phyloP scores from a whole-genome alignment of 352 stramenopile species.

The Phytophthora sp. region DNA sequence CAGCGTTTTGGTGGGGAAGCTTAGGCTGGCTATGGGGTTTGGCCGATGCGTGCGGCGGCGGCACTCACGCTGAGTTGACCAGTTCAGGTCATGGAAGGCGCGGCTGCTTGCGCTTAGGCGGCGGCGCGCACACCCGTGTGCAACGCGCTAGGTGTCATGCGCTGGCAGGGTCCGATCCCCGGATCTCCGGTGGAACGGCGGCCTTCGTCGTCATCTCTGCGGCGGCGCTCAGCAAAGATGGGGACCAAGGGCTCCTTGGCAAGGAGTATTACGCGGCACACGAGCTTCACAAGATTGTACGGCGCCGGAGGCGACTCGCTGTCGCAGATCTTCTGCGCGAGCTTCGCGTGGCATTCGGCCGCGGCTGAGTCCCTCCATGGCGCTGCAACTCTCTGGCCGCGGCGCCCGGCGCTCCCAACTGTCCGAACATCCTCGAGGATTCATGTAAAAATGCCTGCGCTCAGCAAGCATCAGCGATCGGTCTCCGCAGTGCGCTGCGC shows the following conservation, averaged over 20 bases:
- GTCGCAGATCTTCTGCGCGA: constrained; percentile 20
- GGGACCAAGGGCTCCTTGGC: constrained; percentile 2
- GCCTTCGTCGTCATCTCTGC: constrained; percentile 13
- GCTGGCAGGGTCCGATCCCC: not conserved
- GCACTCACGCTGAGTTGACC: constrained; percentile 13
- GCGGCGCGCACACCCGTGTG: constrained; percentile 1
- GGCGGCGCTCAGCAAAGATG: constrained; percentile 13
- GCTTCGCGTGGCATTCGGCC: constrained; percentile 4
- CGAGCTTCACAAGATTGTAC: too few relatives aligned
- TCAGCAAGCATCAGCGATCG: constrained; percentile 33
- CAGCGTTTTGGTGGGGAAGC: not conserved
- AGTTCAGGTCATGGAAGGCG: constrained; percentile 16
- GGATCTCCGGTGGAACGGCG: constrained; percentile 12
- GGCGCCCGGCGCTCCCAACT: not conserved
- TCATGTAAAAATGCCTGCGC: constrained; percentile 25
- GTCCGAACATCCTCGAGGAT: constrained; percentile 12
- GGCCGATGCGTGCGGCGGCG: too few relatives aligned
- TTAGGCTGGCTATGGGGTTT: too few relatives aligned
- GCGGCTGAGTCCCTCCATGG: not conserved
- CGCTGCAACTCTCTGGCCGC: constrained; percentile 25
- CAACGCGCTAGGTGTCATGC: constrained; percentile 5
- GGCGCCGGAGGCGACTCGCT: too few relatives aligned
- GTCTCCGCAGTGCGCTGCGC: not conserved
- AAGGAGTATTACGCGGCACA: too few relatives aligned
- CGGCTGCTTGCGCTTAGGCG: too few relatives aligned